These are phyloP conservation scores for Aspergillus carbonarius DNA, from an alignment of 2,329 filamentous ascomycete genomes.

Conservation along the genomic window DNA sequence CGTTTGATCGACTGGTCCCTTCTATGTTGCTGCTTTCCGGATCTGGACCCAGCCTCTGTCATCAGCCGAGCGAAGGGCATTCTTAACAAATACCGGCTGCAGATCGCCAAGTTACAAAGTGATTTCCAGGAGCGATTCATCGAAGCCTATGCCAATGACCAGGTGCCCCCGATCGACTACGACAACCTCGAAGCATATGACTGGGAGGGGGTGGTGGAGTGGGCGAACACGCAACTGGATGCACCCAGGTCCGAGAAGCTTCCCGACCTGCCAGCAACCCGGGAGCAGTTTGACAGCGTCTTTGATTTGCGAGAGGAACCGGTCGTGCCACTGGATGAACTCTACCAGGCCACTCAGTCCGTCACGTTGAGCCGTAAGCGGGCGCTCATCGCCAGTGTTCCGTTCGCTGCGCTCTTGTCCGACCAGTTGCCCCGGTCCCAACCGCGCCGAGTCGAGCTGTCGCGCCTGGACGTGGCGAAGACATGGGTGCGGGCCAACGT, in stretches of 20 bases:
- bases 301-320: constrained; percentile 43
- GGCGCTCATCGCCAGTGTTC: constrained; percentile 31
- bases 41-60: constrained; percentile 39
- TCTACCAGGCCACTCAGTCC: constrained; percentile 33
- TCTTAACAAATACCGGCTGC: constrained; percentile 37
- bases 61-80: constrained; percentile 39
- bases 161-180: constrained; percentile 47
- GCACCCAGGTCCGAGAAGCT: constrained; percentile 36
- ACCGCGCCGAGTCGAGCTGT: constrained; percentile 20
- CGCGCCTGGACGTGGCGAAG: constrained; percentile 40
- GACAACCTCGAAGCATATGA: constrained; percentile 45
- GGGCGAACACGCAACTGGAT: constrained; percentile 46
- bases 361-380: constrained; percentile 38
- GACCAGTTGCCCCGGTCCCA: constrained; percentile 8
- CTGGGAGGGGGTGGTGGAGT: constrained; percentile 48
- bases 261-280: constrained; percentile 45
- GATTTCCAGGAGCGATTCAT: constrained; percentile 49
- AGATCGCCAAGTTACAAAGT: constrained; percentile 45
- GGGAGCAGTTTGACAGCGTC: constrained; percentile 41
- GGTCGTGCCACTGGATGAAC: constrained; percentile 32
- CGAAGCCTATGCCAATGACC: constrained; percentile 44
- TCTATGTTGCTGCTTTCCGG: constrained; percentile 44
- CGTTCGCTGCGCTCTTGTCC: constrained; percentile 35
- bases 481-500: constrained; percentile 51
- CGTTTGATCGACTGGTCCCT: constrained; percentile 47